Evolutionary conservation across 176 grass and related monocot genomes (phyloP), one percentile per base, ranked within the genome.

Genomic region (Phyllostachys edulis): DNA sequence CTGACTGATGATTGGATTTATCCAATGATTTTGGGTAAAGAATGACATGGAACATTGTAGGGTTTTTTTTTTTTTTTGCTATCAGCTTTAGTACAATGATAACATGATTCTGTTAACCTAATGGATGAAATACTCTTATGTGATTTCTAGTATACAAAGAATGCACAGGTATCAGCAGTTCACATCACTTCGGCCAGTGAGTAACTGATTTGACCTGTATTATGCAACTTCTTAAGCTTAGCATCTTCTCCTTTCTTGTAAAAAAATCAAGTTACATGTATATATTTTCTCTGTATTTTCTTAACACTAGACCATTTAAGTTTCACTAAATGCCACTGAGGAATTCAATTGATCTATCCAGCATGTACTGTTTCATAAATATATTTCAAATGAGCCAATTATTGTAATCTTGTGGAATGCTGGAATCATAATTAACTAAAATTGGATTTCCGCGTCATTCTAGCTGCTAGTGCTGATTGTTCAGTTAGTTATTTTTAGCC

Each of bases 381-480:
- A 60, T 44, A 61, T 56, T 81, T 71, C n/a, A 71, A 55, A 55
- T 32, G 38, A 61, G 3, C 37, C 37, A 72, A 72, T 46, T 3
- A 47, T 44, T 0, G 3, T 32, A 18, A 6, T 82, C 54, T 72
- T 6, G 26, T 12, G 57, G 42, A 82, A 61, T 59, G 20, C 52
- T 62, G 51, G 36, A 12, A 37, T 36, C 29, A 37, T 54, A 36
- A 45, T 21, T 14, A 76, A 59, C 29, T 59, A 59, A 32, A 14
- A 41, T 54, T 60, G 14, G 38, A 62, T 46, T 62, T 47, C 67
- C 6, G 7, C 16, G 20, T 44, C 51, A 82, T 71, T 82, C 37
- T 82, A 13, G 7, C 37, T 70, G 21, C 32, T 80, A 45, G 66
- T 68, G 49, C 21, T 55, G 11, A 27, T 81, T 75, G 20, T 81